Evolutionary conservation across 371 early-diverging fungal genomes (phyloP).

Genomic region (Funneliformis caledonium): DNA sequence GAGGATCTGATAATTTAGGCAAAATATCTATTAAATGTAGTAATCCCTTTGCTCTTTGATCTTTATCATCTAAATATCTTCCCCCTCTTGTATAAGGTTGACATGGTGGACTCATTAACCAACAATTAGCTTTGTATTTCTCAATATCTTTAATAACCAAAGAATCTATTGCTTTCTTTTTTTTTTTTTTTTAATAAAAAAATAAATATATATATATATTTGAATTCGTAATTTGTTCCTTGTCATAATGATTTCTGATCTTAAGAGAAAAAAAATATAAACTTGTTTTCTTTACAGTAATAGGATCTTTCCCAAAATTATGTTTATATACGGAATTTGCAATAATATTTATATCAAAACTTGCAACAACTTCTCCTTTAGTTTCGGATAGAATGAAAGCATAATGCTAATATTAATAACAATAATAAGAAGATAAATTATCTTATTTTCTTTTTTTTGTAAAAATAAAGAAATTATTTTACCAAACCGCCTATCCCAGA

Average conservation of each 20-base stretch:
- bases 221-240: neutral
- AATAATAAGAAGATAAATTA: neutral
- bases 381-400: slow-evolving; percentile 66
- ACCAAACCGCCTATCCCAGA: slow-evolving; percentile 34
- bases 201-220: neutral
- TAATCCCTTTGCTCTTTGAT: slow-evolving; percentile 74
- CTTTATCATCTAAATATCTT: slow-evolving; percentile 74
- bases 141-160: slow-evolving; percentile 65
- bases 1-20: slow-evolving; percentile 59
- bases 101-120: slow-evolving; percentile 87
- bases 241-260: neutral
- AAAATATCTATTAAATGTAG: slow-evolving; percentile 71
- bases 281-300: neutral
- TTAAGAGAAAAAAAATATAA: slow-evolving; percentile 14
- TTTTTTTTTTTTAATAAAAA: slow-evolving; percentile 36
- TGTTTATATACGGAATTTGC: slow-evolving; percentile 80
- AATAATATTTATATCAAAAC: slow-evolving; percentile 81
- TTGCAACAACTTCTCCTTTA: slow-evolving; percentile 64
- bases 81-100: slow-evolving; percentile 86
- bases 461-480: neutral
- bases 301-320: slow-evolving; percentile 66
- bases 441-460: too few relatives aligned
- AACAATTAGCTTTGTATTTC: slow-evolving; percentile 69
- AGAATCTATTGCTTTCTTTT: slow-evolving; percentile 70
- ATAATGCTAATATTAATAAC: slow-evolving; percentile 60